Percentiles rank a stretch among this genome's conserved stretches.
Evolutionary conservation across 306 rosid genomes (phyloP).

Genomic region (Ceratonia siliqua): DNA sequence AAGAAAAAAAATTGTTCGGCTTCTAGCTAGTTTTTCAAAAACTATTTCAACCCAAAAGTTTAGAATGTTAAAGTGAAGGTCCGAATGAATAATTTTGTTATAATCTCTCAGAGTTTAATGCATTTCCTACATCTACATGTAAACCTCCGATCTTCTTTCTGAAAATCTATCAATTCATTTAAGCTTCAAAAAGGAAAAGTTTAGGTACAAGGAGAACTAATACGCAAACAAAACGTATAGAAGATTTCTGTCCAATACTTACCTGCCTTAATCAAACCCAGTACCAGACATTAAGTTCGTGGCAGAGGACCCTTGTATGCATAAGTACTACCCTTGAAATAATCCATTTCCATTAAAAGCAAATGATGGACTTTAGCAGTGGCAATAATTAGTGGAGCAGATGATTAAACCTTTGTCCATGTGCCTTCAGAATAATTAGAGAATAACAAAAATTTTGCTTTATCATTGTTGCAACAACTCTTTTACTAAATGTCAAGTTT

Average conservation of each 20-base stretch:
- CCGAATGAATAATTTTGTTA: too few species aligned
- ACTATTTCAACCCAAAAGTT: too few species aligned
- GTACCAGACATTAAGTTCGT: not conserved
- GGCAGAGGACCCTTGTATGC: not conserved
- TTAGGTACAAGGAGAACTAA: not conserved
- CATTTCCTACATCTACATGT: not conserved
- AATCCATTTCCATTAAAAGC: not conserved
- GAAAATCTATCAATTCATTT: not conserved
- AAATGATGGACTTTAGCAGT: not conserved
- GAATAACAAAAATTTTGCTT: not conserved
- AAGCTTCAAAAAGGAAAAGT: not conserved
- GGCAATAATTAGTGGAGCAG: not conserved
- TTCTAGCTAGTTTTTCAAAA: too few species aligned
- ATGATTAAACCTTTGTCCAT: not conserved
- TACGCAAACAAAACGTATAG: not conserved
- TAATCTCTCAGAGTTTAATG: too few species aligned
- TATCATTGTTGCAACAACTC: not conserved
- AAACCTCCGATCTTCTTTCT: not conserved
- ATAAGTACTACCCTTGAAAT: not conserved
- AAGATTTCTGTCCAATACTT: not conserved
- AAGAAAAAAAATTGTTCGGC: not conserved
- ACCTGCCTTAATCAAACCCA: not conserved
- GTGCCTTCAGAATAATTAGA: not conserved
- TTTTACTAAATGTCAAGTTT: not conserved
- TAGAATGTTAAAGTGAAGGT: too few species aligned